Evolutionary conservation across 2,329 filamentous ascomycete genomes (phyloP).

Genomic region (Epichloe scottii): DNA sequence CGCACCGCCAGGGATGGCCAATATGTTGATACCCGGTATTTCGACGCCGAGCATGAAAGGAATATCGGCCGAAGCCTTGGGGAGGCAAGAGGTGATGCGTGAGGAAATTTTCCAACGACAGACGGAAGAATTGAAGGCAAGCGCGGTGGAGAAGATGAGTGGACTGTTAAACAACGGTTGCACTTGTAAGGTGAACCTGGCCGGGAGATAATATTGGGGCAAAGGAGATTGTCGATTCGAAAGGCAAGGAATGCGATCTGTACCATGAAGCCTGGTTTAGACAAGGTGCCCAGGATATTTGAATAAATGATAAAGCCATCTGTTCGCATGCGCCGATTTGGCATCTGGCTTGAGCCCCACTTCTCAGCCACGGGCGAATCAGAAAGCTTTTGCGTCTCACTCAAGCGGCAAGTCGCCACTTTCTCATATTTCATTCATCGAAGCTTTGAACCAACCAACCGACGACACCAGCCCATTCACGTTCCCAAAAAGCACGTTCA

Average conservation of each 20-base stretch:
- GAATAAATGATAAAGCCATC: too few species aligned
- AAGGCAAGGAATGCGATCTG: too few species aligned
- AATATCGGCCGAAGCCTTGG: neutral
- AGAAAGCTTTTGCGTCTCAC: too few species aligned
- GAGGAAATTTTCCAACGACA: constrained; percentile 6
- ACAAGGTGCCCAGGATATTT: too few species aligned
- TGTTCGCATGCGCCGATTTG: too few species aligned
- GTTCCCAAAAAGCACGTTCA: too few species aligned
- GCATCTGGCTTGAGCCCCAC: neutral
- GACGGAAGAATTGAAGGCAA: constrained; percentile 7
- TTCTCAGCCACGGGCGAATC: neutral
- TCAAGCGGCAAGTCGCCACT: neutral
- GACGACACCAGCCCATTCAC: neutral
- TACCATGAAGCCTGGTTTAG: too few species aligned
- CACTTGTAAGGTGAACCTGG: constrained; percentile 1
- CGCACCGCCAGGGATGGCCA: neutral
- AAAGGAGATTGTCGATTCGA: neutral
- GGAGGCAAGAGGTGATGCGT: constrained; percentile 5
- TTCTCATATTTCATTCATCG: neutral
- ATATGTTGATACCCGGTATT: neutral
- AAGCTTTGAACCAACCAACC: neutral
- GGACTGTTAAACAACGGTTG: constrained; percentile 8
- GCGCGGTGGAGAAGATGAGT: constrained; percentile 9
- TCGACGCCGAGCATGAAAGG: neutral
- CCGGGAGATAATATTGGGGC: neutral